phyloP scores from a whole-genome alignment of 1,139 yeast genomes.

The Taphrina pruni region DNA sequence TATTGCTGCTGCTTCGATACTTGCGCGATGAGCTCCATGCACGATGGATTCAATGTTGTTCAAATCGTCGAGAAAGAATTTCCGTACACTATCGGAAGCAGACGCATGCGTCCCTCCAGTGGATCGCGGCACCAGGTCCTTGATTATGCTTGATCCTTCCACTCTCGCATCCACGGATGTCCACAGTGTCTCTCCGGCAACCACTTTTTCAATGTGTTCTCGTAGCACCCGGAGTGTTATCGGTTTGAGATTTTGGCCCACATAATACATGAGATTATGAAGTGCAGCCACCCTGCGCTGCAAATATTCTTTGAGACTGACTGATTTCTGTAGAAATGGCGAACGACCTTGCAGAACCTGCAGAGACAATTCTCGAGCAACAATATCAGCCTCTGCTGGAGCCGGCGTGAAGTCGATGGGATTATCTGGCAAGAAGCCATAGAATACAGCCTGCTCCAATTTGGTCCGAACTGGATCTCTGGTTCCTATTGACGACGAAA shows the following conservation, averaged over 20 bases:
- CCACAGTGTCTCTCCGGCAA: conserved; percentile 63
- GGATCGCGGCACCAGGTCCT: conserved; percentile 41
- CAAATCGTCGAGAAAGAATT: conserved; percentile 44
- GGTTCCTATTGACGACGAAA: conserved; percentile 47
- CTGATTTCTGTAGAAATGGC: conserved; percentile 57
- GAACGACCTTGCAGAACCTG: conserved; percentile 64
- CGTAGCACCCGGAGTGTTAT: conserved; percentile 52
- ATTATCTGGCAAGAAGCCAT: conserved; percentile 53
- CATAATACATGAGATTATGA: conserved; percentile 58
- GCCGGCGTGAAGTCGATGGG: conserved; percentile 61
- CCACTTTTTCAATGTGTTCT: conserved; percentile 63
- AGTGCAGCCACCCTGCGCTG: conserved; percentile 54
- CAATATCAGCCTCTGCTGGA: conserved; percentile 33
- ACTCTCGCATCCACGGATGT: conserved; percentile 49
- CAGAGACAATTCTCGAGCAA: conserved; percentile 52
- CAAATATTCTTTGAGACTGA: conserved; percentile 57
- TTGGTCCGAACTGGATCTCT: conserved; percentile 45
- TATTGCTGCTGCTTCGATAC: conserved; percentile 41
- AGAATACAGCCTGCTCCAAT: conserved; percentile 81
- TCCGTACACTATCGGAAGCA: conserved; percentile 40
- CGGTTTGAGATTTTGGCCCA: conserved; percentile 56
- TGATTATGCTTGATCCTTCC: conserved; percentile 29
- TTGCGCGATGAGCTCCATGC: conserved; percentile 39
- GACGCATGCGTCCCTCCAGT: conserved; percentile 23
- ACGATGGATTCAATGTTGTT: conserved; percentile 44